These are phyloP conservation scores for Vigna angularis DNA, from an alignment of 306 rosid species.

Conservation along the genomic window DNA sequence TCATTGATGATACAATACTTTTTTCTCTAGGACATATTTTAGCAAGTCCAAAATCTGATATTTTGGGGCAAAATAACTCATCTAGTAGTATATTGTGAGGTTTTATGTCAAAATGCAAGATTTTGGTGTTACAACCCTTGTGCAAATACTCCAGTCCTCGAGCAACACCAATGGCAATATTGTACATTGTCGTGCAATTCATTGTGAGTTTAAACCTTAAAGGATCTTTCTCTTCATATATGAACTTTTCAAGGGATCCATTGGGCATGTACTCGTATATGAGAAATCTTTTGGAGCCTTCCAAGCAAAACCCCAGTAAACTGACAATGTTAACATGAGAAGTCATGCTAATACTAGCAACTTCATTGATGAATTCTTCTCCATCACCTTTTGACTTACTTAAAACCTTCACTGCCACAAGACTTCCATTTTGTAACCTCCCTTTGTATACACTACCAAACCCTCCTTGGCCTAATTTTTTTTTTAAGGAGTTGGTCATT, in stretches of 20 bases:
- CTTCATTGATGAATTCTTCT: slow-evolving; percentile 44
- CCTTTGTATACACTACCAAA: slow-evolving; percentile 53
- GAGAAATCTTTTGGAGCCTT: slow-evolving; percentile 42
- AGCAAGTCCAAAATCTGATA: slow-evolving; percentile 52
- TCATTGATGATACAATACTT: slow-evolving; percentile 41
- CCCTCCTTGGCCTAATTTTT: slow-evolving; percentile 51
- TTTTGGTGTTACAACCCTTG: slow-evolving; percentile 40
- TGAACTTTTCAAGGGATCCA: slow-evolving; percentile 25
- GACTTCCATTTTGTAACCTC: slow-evolving; percentile 18
- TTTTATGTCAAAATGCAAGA: slow-evolving; percentile 48
- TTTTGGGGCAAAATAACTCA: slow-evolving; percentile 33
- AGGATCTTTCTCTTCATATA: slow-evolving; percentile 7
- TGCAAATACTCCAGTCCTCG: slow-evolving; percentile 28
- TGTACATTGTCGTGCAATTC: slow-evolving; percentile 31
- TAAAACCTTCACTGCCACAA: slow-evolving; percentile 48
- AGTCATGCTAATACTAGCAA: slow-evolving; percentile 42
- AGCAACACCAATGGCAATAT: slow-evolving; percentile 27
- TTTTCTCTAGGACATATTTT: slow-evolving; percentile 36
- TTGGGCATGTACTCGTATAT: slow-evolving; percentile 42
- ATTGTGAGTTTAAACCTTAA: background rate
- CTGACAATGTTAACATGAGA: slow-evolving; percentile 47
- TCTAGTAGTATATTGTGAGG: slow-evolving; percentile 48
- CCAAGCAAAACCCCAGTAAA: slow-evolving; percentile 41
- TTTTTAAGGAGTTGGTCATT: slow-evolving; percentile 41
- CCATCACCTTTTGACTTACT: slow-evolving; percentile 35